phyloP scores from a whole-genome alignment of 164 flowering plant species.

The Buxus sempervirens region DNA sequence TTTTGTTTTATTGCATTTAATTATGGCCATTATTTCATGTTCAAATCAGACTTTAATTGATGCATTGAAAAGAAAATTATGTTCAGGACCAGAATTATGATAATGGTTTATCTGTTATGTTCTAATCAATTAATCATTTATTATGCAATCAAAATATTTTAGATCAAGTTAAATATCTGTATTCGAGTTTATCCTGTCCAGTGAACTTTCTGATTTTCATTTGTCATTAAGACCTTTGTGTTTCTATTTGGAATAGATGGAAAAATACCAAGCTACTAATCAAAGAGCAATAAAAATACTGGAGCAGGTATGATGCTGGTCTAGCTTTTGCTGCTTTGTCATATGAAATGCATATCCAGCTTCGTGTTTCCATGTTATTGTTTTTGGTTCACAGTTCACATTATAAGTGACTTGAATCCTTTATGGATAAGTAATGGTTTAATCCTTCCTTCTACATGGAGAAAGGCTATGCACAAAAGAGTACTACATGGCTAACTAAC shows the following conservation, averaged over 20 bases:
- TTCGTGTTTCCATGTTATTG: no score
- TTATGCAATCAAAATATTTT: not conserved
- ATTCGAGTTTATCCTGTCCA: not conserved
- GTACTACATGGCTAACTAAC: no score
- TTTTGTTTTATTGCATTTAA: no score
- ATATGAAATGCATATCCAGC: not conserved
- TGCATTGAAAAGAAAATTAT: not conserved
- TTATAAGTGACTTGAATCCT: not conserved
- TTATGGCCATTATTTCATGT: no score
- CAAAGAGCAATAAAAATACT: slow-evolving; percentile 69
- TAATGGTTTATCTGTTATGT: not conserved
- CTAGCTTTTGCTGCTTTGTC: not conserved
- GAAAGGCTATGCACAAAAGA: no score
- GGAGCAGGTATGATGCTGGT: slow-evolving; percentile 53
- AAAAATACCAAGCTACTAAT: slow-evolving; percentile 63
- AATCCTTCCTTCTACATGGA: not conserved
- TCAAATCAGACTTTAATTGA: not conserved
- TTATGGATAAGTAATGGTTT: not conserved
- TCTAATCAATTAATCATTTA: not conserved
- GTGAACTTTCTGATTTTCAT: not conserved
- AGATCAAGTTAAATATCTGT: not conserved
- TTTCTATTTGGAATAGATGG: slow-evolving; percentile 36
- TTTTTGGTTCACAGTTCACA: not conserved
- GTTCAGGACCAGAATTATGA: not conserved
- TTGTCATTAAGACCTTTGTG: not conserved